Evolutionary conservation across 1,284 basidiomycete species (phyloP).

Genomic region (Marasmius tenuissimus): DNA sequence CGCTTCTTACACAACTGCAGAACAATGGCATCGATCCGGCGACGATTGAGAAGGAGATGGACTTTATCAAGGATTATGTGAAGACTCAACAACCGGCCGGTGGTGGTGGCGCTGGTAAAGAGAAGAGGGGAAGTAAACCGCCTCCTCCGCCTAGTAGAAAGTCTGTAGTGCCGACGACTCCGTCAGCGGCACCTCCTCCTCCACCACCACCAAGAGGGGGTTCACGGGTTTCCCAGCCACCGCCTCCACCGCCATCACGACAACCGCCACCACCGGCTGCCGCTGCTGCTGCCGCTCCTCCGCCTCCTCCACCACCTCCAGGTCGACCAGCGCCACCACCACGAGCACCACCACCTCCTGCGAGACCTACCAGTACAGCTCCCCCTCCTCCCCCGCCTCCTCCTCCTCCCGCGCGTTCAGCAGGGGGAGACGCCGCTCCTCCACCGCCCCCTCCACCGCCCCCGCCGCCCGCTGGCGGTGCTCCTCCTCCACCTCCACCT

Average conservation of each 20-base stretch:
- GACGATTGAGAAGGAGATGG: constrained; percentile 75
- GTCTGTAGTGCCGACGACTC: constrained; percentile 31
- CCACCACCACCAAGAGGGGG: constrained; percentile 24
- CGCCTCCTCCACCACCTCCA: constrained; percentile 24
- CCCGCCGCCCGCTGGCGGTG: constrained; percentile 30
- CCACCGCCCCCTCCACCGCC: constrained; percentile 34
- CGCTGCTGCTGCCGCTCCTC: constrained; percentile 21
- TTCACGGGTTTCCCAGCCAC: constrained; percentile 25
- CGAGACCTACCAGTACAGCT: constrained; percentile 13
- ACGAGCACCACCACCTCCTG: constrained; percentile 23
- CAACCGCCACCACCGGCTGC: constrained; percentile 18
- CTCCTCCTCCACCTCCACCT: constrained; percentile 32
- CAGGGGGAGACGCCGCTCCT: constrained; percentile 38
- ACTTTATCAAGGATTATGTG: constrained; percentile 89
- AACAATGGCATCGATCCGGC: constrained; percentile 66
- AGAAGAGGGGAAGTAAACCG: constrained; percentile 53
- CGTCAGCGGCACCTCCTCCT: constrained; percentile 29
- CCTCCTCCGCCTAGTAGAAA: constrained; percentile 53
- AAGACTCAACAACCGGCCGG: constrained; percentile 44
- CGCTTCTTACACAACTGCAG: constrained; percentile 74
- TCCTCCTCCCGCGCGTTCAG: constrained; percentile 32
- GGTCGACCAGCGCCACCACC: constrained; percentile 29
- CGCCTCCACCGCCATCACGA: constrained; percentile 25
- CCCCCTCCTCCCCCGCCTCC: constrained; percentile 32
- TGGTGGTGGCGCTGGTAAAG: constrained; percentile 22